Evolutionary conservation across 2,329 filamentous ascomycete genomes (phyloP).

Genomic region (Colletotrichum shisoi): DNA sequence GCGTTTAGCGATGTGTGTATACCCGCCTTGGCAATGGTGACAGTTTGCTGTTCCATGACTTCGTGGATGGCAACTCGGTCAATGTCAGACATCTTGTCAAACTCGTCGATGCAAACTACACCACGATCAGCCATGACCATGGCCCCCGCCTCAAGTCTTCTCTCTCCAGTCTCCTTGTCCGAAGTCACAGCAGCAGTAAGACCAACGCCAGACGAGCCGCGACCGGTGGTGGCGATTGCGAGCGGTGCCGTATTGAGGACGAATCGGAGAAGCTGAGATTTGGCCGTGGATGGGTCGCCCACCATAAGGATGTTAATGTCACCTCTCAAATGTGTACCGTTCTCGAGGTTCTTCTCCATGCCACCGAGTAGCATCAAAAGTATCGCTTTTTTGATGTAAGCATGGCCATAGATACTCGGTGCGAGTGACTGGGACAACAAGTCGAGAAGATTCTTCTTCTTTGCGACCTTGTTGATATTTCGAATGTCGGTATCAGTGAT

Average conservation of each 20-base stretch:
- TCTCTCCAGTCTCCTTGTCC: slow-evolving; percentile 96
- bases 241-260: slow-evolving; percentile 96
- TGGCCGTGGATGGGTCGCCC: slow-evolving; percentile 96
- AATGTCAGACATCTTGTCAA: slow-evolving; percentile 99
- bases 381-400: slow-evolving; percentile 97
- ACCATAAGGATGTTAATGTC: slow-evolving; percentile 99
- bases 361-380: slow-evolving; percentile 93
- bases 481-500: slow-evolving; percentile 97
- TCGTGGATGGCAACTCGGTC: slow-evolving; percentile 98
- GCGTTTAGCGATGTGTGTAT: slow-evolving; percentile 98
- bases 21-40: slow-evolving; percentile 97
- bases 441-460: slow-evolving; percentile 93
- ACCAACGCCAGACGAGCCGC: slow-evolving; percentile 96
- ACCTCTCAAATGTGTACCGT: slow-evolving; percentile 95
- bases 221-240: slow-evolving; percentile 95
- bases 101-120: slow-evolving; percentile 98
- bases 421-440: slow-evolving; percentile 92
- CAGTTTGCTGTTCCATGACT: slow-evolving; percentile 99
- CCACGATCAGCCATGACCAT: slow-evolving; percentile 98
- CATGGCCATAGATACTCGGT: slow-evolving; percentile 95
- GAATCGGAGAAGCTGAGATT: slow-evolving; percentile 96
- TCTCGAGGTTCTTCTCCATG: slow-evolving; percentile 98
- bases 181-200: slow-evolving; percentile 94
- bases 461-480: slow-evolving; percentile 97
- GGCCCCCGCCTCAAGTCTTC: slow-evolving; percentile 92